Conservation (phyloP, 148 eudicot species). For the Bassia scoparia region DNA sequence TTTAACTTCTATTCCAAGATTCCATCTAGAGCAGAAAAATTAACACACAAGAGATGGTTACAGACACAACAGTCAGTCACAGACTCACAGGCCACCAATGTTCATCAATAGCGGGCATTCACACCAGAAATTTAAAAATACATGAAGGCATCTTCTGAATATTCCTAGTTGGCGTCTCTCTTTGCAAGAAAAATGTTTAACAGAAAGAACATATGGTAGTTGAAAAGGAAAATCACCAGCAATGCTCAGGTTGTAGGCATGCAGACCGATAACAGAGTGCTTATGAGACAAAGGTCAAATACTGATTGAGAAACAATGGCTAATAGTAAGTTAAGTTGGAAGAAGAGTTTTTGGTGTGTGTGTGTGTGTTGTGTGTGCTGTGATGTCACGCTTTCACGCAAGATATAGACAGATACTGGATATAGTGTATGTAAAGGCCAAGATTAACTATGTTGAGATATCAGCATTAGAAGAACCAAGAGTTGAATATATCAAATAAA, state of each 20-base stretch:
- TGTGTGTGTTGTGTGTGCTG: too few relatives aligned
- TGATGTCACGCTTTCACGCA: not conserved
- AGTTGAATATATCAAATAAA: not conserved
- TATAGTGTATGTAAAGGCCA: not conserved
- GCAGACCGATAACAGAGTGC: not conserved
- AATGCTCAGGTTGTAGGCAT: not conserved
- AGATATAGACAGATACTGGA: not conserved
- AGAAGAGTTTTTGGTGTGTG: too few relatives aligned
- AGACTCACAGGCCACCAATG: not conserved
- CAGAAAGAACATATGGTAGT: not conserved
- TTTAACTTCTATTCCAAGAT: not conserved
- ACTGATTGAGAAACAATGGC: too few relatives aligned
- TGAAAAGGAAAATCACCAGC: not conserved
- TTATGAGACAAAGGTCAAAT: too few relatives aligned
- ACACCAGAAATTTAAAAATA: too few relatives aligned
- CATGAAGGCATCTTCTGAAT: not conserved
- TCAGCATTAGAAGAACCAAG: not conserved
- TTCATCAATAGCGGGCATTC: too few relatives aligned
- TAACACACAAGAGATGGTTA: not conserved
- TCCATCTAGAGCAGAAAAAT: not conserved
- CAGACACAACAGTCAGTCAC: not conserved
- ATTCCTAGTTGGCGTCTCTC: not conserved
- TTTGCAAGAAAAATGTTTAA: not conserved
- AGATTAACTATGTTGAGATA: not conserved
- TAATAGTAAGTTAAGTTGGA: too few relatives aligned